Evolutionary conservation across 495 filamentous ascomycete species (phyloP).

Genomic region (Hyaloscypha hepaticicola): DNA sequence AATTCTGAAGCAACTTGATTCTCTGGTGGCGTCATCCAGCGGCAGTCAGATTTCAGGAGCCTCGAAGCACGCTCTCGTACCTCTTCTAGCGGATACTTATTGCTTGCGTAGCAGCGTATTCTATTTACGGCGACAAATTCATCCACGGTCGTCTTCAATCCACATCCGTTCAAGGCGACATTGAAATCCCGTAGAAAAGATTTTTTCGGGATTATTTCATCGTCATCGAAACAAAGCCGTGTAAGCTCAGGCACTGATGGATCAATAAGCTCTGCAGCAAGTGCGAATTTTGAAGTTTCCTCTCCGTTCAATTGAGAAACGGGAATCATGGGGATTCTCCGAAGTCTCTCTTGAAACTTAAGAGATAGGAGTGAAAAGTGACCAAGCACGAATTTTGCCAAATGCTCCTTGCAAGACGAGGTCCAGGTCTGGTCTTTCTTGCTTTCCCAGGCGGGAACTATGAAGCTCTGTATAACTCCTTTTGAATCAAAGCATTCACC

Average conservation of each 20-base stretch:
- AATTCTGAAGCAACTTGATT: constrained; percentile 1
- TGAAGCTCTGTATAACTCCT: constrained; percentile 13
- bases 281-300: constrained; percentile 19
- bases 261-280: constrained; percentile 20
- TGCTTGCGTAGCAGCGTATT: constrained; percentile 14
- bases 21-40: background rate
- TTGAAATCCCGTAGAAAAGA: constrained; percentile 30
- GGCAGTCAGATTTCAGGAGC: constrained; percentile 24
- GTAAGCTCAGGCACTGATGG: constrained; percentile 15
- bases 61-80: constrained; percentile 21
- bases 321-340: constrained; percentile 30
- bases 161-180: constrained; percentile 24
- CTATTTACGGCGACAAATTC: constrained; percentile 23
- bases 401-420: constrained; percentile 18
- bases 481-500: background rate
- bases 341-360: constrained; percentile 20
- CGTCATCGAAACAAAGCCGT: constrained; percentile 34
- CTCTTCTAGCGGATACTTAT: constrained; percentile 5
- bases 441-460: constrained; percentile 23
- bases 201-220: constrained; percentile 33
- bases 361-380: constrained; percentile 22
- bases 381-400: constrained; percentile 26
- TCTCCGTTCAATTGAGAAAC: constrained; percentile 19
- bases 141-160: constrained; percentile 29
- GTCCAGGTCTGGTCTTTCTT: constrained; percentile 3